Evolutionary conservation across 441 rosid genomes (phyloP), one percentile per base, ranked within the genome.

Genomic region (Corymbia calophylla): DNA sequence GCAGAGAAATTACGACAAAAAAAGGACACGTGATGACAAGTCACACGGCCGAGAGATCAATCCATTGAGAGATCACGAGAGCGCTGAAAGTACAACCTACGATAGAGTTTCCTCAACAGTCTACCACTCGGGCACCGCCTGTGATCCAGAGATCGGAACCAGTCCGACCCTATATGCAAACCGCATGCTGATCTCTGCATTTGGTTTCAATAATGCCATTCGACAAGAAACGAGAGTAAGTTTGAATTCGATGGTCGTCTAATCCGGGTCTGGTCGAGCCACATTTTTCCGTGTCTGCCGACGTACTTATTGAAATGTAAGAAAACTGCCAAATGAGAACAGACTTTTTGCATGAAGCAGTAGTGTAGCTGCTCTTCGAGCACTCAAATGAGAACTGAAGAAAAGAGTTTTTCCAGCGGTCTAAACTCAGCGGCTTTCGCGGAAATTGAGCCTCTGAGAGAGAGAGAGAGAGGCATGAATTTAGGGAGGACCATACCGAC

Each of bases 51-150:
- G 7, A 70, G 27, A 32, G 14, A 10, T 18, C 1, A 4, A 32
- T 32, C 23, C 14, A 70, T 70, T 7, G 7, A 68, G 23, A 32
- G 0, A 39, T 39, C 16, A 1, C 0, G 29, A 5, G 29, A 73
- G 80, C 0, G 17, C 9, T 1, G 0, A 21, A 39, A 21, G 48
- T 1, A 16, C 1, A 3, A 73, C 39, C 47, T 39, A 1, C 27
- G 14, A 73, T 6, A 12, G 25, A 39, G 51, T 39, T 21, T 23
- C 51, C n/a, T 12, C 27, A 49, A 23, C 15, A 23, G 5, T 12
- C 5, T 39, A 49, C 51, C 16, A 23, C 49, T 23, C 12, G 84
- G 51, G 84, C 84, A 21, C 5, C n/a, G 29, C n/a, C 29, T 11
- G n/a, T 23, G 14, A 21, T 39, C 51, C n/a, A 13, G 23, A 73